A percentile compares a stretch with the other conserved stretches of the same genome.
Conservation (phyloP, 441 rosid genomes). For the Erodium chrysanthum region DNA sequence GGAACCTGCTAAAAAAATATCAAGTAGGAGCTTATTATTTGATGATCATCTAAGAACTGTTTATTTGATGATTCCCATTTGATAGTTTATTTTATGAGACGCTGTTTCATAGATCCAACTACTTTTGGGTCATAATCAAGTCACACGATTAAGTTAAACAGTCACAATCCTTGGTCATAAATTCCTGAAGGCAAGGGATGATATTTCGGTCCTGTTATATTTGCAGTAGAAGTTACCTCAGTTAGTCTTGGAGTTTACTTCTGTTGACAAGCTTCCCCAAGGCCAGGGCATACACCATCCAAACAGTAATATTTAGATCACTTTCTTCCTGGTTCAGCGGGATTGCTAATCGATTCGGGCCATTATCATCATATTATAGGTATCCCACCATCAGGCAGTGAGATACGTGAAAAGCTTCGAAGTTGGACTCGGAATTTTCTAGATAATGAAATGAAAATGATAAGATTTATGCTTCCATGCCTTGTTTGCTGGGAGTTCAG, state of each 20-base stretch:
- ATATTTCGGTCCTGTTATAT: too few relatives aligned
- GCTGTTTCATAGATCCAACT: neutral
- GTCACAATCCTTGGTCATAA: too few relatives aligned
- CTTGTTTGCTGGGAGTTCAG: slow-evolving; percentile 29
- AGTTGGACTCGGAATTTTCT: slow-evolving; percentile 22
- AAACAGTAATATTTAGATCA: slow-evolving; percentile 11
- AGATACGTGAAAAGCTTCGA: slow-evolving; percentile 24
- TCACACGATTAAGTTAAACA: neutral
- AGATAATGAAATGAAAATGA: slow-evolving; percentile 24
- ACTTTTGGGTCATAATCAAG: neutral
- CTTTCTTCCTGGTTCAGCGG: slow-evolving; percentile 15
- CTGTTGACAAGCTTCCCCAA: neutral
- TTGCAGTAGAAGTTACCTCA: too few relatives aligned
- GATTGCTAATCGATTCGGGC: slow-evolving; percentile 29
- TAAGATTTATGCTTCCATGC: slow-evolving; percentile 33
- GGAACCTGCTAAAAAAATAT: neutral
- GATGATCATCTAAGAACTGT: too few relatives aligned
- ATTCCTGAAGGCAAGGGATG: too few relatives aligned
- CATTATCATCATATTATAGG: slow-evolving; percentile 32
- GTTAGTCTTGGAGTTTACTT: neutral
- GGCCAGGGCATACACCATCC: slow-evolving; percentile 5
- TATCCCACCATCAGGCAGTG: slow-evolving; percentile 30
- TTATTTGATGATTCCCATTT: neutral
- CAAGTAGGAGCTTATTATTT: neutral
- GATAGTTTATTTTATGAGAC: neutral